Percentiles rank a stretch among this genome's conserved stretches.
Evolutionary conservation across 2,329 filamentous ascomycete species (phyloP).

Genomic region (Botrytis aclada): DNA sequence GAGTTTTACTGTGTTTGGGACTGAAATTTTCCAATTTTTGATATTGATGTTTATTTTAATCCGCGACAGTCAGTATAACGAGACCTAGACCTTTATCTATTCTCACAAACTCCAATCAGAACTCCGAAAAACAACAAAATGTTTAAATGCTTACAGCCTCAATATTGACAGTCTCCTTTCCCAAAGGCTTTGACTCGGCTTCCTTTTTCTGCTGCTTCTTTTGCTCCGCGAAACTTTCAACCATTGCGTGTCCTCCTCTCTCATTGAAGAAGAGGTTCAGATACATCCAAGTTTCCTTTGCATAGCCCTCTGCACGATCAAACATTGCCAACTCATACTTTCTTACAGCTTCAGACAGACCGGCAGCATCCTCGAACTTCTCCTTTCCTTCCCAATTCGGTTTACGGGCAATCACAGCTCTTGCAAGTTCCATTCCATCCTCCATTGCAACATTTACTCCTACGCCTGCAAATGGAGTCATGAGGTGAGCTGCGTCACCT

Average conservation of each 20-base stretch:
- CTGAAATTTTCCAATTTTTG: too few species aligned
- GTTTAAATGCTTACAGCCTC: neutral
- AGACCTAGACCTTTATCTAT: neutral
- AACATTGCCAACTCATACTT: conserved; percentile 26
- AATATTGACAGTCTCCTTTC: neutral
- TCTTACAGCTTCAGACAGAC: conserved; percentile 18
- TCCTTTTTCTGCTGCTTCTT: conserved; percentile 7
- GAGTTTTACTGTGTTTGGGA: neutral
- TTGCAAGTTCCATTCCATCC: conserved; percentile 44
- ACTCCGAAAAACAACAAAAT: neutral
- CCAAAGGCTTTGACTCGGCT: neutral
- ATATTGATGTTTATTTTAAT: neutral
- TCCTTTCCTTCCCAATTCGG: conserved; percentile 31
- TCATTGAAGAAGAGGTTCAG: conserved; percentile 24
- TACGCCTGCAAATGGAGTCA: conserved; percentile 44
- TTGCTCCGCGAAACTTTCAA: conserved; percentile 11
- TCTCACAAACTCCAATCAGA: neutral
- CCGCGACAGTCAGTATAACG: neutral
- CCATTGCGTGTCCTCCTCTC: conserved; percentile 12
- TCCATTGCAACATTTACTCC: conserved; percentile 48
- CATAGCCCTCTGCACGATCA: conserved; percentile 21
- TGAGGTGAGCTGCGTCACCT: conserved; percentile 49
- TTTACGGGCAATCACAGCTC: conserved; percentile 32
- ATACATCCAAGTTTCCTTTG: conserved; percentile 21
- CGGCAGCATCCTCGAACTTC: conserved; percentile 14